These are phyloP conservation scores for Castanopsis chinensis DNA, from an alignment of 306 rosid genomes.

Conservation along the genomic window DNA sequence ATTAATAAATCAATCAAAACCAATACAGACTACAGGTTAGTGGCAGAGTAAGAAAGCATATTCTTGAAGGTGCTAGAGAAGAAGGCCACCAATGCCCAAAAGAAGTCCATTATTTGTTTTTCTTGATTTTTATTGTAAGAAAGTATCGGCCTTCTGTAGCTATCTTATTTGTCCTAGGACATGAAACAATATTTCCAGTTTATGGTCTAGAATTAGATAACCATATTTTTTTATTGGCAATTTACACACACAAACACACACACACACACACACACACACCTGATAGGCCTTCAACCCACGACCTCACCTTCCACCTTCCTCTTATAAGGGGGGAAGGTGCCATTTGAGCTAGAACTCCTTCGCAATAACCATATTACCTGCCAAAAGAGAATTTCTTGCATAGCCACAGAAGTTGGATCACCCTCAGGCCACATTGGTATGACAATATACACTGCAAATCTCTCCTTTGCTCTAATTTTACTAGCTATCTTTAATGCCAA, in stretches of 20 bases:
- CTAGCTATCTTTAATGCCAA: constrained; percentile 82
- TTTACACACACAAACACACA: no score
- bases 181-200: not conserved
- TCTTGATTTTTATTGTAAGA: not conserved
- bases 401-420: constrained; percentile 65
- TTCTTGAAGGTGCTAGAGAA: not conserved
- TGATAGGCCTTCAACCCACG: no score
- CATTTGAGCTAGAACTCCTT: no score
- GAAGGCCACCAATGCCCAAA: not conserved
- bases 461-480: constrained; percentile 84
- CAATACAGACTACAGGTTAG: not conserved
- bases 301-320: no score
- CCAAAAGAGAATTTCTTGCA: constrained; percentile 99
- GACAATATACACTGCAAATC: constrained; percentile 81
- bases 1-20: not conserved
- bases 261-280: no score
- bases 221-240: not conserved
- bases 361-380: constrained; percentile 50
- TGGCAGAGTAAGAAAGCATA: not conserved
- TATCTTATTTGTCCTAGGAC: not conserved
- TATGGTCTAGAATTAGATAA: constrained; percentile 18
- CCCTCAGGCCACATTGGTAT: constrained; percentile 99
- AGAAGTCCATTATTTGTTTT: not conserved
- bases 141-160: not conserved
- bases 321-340: no score